phyloP scores from a whole-genome alignment of 1,139 yeast genomes.

The Blastobotrys malaysiensis region DNA sequence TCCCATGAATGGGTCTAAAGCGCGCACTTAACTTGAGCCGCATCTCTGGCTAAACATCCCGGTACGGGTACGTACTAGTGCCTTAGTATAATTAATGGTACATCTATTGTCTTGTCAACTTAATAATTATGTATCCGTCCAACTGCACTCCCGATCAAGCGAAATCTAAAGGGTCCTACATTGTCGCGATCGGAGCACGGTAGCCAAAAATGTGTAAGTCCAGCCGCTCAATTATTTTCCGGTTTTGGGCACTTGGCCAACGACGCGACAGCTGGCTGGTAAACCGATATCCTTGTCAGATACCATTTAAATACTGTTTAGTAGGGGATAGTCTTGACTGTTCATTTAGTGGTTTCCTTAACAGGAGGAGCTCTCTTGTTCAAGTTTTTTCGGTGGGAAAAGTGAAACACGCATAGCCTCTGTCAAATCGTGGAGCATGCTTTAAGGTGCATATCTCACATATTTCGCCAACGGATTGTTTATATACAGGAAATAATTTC shows the following conservation, averaged over 20 bases:
- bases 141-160: no score
- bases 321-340: background rate
- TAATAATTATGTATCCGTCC: no score
- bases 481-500: no score
- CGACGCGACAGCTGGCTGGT: background rate
- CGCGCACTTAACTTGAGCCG: no score
- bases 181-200: background rate
- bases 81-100: no score
- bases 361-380: background rate
- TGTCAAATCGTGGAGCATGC: background rate
- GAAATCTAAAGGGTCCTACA: background rate
- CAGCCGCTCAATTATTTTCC: background rate
- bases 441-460: background rate
- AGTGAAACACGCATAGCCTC: background rate
- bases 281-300: background rate
- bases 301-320: background rate
- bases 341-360: background rate
- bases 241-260: background rate
- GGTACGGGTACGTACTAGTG: no score
- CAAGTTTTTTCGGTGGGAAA: background rate
- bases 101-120: no score
- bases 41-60: no score
- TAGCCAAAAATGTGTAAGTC: background rate
- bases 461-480: background rate
- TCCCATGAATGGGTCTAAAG: no score